Percentiles rank a stretch among this genome's conserved stretches.
phyloP scores from a whole-genome alignment of 2,329 filamentous ascomycete genomes.

The Neurospora crassa region DNA sequence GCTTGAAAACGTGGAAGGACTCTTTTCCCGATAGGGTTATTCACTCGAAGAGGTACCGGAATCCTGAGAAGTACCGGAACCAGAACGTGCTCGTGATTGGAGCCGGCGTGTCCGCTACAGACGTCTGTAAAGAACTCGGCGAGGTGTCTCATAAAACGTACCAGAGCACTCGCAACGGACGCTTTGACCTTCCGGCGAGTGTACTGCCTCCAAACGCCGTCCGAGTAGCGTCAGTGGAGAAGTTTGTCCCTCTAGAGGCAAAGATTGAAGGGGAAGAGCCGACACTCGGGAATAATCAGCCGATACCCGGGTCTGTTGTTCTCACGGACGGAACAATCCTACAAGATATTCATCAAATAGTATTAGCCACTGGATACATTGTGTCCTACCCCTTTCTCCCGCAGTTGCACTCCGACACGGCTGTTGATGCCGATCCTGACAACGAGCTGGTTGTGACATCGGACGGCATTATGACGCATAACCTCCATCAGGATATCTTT shows the following conservation, averaged over 20 bases:
- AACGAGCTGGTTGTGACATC: slow-evolving; percentile 47
- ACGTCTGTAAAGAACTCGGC: slow-evolving; percentile 32
- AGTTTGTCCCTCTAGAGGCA: slow-evolving; percentile 31
- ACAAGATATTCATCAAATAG: slow-evolving; percentile 47
- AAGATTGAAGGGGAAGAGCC: slow-evolving; percentile 3
- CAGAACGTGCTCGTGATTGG: slow-evolving; percentile 43
- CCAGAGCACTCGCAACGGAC: slow-evolving; percentile 48
- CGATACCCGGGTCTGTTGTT: slow-evolving; percentile 39
- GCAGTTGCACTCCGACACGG: slow-evolving; percentile 31
- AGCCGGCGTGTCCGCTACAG: slow-evolving; percentile 34
- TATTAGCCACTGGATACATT: slow-evolving; percentile 62
- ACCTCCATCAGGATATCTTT: slow-evolving; percentile 62
- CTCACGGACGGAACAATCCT: slow-evolving; percentile 45
- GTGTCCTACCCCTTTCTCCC: slow-evolving; percentile 56
- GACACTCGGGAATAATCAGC: slow-evolving; percentile 17
- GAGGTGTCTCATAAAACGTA: slow-evolving; percentile 29
- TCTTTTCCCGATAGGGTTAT: slow-evolving; percentile 42
- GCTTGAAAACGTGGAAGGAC: slow-evolving; percentile 47
- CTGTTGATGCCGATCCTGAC: slow-evolving; percentile 35
- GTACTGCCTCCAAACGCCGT: slow-evolving; percentile 44
- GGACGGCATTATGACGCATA: slow-evolving; percentile 54
- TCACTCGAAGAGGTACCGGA: slow-evolving; percentile 66
- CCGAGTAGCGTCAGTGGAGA: slow-evolving; percentile 41
- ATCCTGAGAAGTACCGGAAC: slow-evolving; percentile 31
- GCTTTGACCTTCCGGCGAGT: slow-evolving; percentile 45